A percentile compares a stretch with the other conserved stretches of the same genome.
Conservation (phyloP, 169 alveolate species). For the Plasmodium yoelii region DNA sequence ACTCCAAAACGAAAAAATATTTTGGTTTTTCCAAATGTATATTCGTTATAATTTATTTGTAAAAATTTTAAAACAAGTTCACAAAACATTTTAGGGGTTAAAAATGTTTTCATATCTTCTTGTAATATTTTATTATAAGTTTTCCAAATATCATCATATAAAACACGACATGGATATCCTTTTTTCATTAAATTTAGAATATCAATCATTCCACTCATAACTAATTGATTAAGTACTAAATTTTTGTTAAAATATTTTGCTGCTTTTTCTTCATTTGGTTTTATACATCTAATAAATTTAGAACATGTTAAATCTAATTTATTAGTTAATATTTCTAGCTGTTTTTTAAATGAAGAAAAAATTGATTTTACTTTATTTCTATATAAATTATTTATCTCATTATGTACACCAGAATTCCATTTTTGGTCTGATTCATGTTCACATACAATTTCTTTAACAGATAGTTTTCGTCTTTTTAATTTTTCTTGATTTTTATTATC, state of each 20-base stretch:
- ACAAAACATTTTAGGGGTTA: conserved; percentile 78
- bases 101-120: conserved; percentile 56
- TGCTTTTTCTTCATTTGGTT: conserved; percentile 78
- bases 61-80: conserved; percentile 76
- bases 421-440: conserved; percentile 38
- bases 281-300: conserved; percentile 81
- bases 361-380: conserved; percentile 51
- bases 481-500: not conserved
- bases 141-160: conserved; percentile 76
- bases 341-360: conserved; percentile 77
- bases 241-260: conserved; percentile 74
- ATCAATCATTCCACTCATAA: conserved; percentile 83
- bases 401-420: conserved; percentile 41
- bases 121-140: conserved; percentile 75
- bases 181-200: conserved; percentile 80
- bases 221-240: conserved; percentile 79
- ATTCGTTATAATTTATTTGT: conserved; percentile 70
- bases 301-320: conserved; percentile 79
- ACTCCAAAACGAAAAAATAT: conserved; percentile 82
- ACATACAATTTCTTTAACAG: conserved; percentile 68
- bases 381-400: conserved; percentile 38
- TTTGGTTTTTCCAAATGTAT: conserved; percentile 81
- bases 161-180: conserved; percentile 83
- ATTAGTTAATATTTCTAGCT: conserved; percentile 75
- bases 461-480: conserved; percentile 30